Evolutionary conservation across 108 stramenopile genomes (phyloP).

Genomic region (Aurantiochytrium sp.): DNA sequence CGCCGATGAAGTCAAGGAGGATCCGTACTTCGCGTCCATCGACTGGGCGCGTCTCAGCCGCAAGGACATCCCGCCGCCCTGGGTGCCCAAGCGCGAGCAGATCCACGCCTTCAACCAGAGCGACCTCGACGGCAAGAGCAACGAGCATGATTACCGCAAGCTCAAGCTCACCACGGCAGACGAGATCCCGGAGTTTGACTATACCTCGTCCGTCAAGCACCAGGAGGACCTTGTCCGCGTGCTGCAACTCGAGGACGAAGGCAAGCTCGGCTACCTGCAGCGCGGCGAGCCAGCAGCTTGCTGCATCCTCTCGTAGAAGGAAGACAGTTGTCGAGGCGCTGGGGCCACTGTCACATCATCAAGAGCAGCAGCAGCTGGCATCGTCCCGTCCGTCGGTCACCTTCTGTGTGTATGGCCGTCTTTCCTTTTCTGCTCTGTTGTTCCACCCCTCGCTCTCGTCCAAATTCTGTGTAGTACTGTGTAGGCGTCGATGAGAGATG

Average conservation of each 20-base stretch:
- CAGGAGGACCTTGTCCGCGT: not conserved
- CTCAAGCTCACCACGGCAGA: not conserved
- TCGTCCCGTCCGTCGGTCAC: no score
- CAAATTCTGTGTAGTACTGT: no score
- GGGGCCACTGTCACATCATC: no score
- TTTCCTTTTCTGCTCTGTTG: no score
- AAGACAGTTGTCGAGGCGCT: no score
- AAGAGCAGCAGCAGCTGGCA: not conserved
- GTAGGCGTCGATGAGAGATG: no score
- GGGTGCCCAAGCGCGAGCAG: not conserved
- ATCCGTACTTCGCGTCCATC: not conserved
- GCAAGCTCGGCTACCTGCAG: conserved; percentile 4
- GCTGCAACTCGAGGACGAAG: conserved; percentile 1
- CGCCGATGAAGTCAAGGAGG: conserved; percentile 20
- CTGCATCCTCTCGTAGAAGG: conserved; percentile 4
- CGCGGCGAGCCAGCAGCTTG: not conserved
- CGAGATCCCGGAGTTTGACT: not conserved
- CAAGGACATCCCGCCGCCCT: not conserved
- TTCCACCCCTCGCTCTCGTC: no score
- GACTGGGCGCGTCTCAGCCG: not conserved
- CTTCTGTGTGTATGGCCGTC: no score
- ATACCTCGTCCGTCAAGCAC: not conserved
- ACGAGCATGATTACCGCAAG: conserved; percentile 31
- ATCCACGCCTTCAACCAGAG: not conserved
- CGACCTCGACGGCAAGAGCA: conserved; percentile 18